A percentile compares a stretch with the other conserved stretches of the same genome.
phyloP scores from a whole-genome alignment of 1,139 yeast genomes.

The Hansenula lynferdii region DNA sequence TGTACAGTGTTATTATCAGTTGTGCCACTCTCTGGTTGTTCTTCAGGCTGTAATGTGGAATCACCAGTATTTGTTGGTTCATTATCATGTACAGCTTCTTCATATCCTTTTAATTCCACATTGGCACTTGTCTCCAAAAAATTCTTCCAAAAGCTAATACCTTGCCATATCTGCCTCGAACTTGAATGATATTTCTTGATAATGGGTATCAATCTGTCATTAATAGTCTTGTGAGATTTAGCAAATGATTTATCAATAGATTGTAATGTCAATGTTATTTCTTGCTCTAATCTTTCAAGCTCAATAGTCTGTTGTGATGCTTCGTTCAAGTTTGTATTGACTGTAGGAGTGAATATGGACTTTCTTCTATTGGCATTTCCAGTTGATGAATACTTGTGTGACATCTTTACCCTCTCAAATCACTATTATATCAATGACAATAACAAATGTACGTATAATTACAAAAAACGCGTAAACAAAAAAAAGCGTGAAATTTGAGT shows the following conservation, averaged over 20 bases:
- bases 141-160: constrained; percentile 67
- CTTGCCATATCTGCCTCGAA: constrained; percentile 53
- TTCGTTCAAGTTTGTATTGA: constrained; percentile 13
- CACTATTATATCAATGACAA: no score
- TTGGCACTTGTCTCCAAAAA: constrained; percentile 75
- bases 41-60: neutral
- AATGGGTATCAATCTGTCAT: constrained; percentile 57
- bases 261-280: constrained; percentile 72
- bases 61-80: neutral
- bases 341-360: constrained; percentile 19
- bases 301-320: constrained; percentile 40
- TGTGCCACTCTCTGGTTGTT: neutral
- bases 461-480: neutral
- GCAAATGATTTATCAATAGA: constrained; percentile 73
- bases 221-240: constrained; percentile 57
- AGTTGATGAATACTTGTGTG: constrained; percentile 8
- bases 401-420: no score
- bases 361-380: constrained; percentile 19
- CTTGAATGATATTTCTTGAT: constrained; percentile 53
- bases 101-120: constrained; percentile 56
- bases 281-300: constrained; percentile 73
- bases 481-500: neutral
- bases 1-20: constrained; percentile 10
- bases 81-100: constrained; percentile 34
- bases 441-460: no score